Conservation (phyloP, 805 yeast genomes). For the Ogataea methanolica region DNA sequence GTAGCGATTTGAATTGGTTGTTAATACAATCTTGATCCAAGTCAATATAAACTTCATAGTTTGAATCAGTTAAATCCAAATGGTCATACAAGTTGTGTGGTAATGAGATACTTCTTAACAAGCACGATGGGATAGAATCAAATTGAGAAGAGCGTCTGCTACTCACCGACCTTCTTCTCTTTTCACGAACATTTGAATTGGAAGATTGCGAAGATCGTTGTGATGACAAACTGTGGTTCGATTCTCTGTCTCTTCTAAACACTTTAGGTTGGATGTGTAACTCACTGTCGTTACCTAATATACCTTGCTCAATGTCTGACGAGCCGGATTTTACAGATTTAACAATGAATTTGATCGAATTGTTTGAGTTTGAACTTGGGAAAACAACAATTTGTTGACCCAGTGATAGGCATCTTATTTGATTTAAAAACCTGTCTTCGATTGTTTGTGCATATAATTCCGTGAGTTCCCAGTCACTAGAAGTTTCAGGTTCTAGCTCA, state of each 20-base stretch:
- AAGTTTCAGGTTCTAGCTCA: conserved; percentile 69
- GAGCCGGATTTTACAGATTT: conserved; percentile 34
- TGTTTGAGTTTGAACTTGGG: conserved; percentile 58
- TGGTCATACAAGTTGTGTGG: conserved; percentile 42
- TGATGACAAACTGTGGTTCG: conserved; percentile 1
- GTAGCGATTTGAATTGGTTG: conserved; percentile 31
- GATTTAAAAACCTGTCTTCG: conserved; percentile 71
- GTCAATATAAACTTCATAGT: conserved; percentile 43
- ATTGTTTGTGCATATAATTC: conserved; percentile 75
- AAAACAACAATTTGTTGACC: conserved; percentile 62
- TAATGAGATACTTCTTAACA: conserved; percentile 50
- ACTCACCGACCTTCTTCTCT: conserved; percentile 25
- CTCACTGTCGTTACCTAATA: conserved; percentile 36
- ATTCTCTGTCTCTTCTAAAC: conserved; percentile 15
- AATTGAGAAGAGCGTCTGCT: conserved; percentile 24
- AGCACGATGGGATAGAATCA: conserved; percentile 33
- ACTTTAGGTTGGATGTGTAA: conserved; percentile 64
- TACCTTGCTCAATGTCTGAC: conserved; percentile 28
- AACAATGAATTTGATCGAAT: conserved; percentile 54
- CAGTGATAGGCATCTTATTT: conserved; percentile 68
- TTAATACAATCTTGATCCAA: conserved; percentile 30
- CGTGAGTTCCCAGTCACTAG: conserved; percentile 87
- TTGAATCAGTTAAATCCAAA: not conserved
- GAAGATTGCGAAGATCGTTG: conserved; percentile 2
- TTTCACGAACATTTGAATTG: conserved; percentile 13